Conservation (phyloP, 2,329 filamentous ascomycete species). For the Neobulgaria alba region DNA sequence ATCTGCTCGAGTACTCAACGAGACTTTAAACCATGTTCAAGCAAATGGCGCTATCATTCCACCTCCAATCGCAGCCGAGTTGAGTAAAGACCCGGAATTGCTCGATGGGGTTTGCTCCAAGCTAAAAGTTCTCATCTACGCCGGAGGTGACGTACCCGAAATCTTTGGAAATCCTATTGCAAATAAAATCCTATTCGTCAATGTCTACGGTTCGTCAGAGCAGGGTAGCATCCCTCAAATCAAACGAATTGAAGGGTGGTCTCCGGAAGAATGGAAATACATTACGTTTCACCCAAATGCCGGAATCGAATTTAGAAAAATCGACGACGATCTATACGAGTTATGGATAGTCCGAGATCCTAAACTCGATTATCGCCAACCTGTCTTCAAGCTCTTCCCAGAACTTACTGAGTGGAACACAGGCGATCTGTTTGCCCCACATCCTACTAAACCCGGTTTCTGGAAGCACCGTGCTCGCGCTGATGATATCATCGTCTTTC, state of each 20-base stretch:
- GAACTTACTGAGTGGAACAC: constrained; percentile 29
- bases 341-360: constrained; percentile 17
- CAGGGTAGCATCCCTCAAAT: constrained; percentile 3
- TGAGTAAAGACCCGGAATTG: background rate
- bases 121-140: background rate
- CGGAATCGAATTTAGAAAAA: constrained; percentile 9
- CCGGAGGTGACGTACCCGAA: background rate
- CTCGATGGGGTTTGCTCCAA: background rate
- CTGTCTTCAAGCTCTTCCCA: constrained; percentile 30
- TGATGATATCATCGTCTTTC: constrained; percentile 10
- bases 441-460: constrained; percentile 28
- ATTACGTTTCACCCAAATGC: constrained; percentile 5
- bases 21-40: constrained; percentile 3
- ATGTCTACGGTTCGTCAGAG: constrained; percentile 11
- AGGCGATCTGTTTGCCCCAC: constrained; percentile 31
- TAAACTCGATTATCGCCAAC: constrained; percentile 16
- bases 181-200: constrained; percentile 6
- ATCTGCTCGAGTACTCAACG: constrained; percentile 4
- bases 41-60: background rate
- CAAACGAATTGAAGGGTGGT: background rate
- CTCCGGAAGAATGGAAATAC: constrained; percentile 7
- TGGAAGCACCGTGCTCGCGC: constrained; percentile 15
- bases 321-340: constrained; percentile 19
- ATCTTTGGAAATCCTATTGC: background rate
- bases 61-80: background rate